phyloP scores from a whole-genome alignment of 345 rosid genomes.

The Heritiera fomes region DNA sequence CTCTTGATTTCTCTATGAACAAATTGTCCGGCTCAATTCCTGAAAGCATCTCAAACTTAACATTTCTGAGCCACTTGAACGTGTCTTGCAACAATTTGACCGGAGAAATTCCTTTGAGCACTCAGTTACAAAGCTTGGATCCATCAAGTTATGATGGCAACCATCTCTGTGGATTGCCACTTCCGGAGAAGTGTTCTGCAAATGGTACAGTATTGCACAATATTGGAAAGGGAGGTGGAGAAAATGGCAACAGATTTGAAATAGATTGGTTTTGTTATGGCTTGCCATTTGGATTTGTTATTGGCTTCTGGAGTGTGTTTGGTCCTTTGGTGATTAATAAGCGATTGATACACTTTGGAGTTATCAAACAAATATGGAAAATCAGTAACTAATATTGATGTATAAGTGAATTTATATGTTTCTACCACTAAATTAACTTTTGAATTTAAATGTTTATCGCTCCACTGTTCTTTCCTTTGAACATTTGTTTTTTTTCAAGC shows the following conservation, averaged over 20 bases:
- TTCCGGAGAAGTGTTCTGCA: slow-evolving; percentile 12
- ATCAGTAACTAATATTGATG: background rate
- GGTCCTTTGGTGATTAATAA: background rate
- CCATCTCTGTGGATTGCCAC: slow-evolving; percentile 29
- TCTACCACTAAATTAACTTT: too few relatives aligned
- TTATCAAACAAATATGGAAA: background rate
- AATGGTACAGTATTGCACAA: background rate
- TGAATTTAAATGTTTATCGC: too few relatives aligned
- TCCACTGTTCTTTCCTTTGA: too few relatives aligned
- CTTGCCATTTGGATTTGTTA: background rate
- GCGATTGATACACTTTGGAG: background rate
- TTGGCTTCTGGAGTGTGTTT: slow-evolving; percentile 11
- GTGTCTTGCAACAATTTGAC: slow-evolving; percentile 25
- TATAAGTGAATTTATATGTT: too few relatives aligned
- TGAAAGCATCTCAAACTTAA: slow-evolving; percentile 22
- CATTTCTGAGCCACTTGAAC: slow-evolving; percentile 26
- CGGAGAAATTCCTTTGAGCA: slow-evolving; percentile 25
- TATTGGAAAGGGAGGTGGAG: background rate
- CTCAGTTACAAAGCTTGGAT: slow-evolving; percentile 27
- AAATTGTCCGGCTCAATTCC: slow-evolving; percentile 32
- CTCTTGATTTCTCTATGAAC: too few relatives aligned
- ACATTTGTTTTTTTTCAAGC: too few relatives aligned
- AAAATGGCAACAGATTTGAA: background rate
- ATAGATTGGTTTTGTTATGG: background rate
- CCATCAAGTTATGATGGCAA: slow-evolving; percentile 22